Evolutionary conservation across 1,284 basidiomycete genomes (phyloP), one percentile per base, ranked within the genome.

Genomic region (Cutaneotrichosporon cyanovorans): DNA sequence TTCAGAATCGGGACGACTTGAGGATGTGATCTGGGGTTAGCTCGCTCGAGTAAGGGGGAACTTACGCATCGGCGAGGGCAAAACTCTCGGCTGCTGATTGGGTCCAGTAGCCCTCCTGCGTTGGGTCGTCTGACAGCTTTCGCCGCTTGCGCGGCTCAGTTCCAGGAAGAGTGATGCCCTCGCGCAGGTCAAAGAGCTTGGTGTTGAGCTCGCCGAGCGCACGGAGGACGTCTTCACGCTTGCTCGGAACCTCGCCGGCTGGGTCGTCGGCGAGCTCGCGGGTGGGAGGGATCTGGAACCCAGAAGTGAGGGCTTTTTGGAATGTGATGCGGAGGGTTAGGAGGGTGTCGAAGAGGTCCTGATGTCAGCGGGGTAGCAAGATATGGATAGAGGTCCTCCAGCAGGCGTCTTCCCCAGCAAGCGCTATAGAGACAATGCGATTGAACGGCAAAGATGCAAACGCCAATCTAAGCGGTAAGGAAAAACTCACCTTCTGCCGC

Each of bases 301-400:
- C 76, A 11, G 81, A 75, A 1, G 73, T 64, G 37, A 82, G 74
- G 19, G 82, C 79, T 73, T 90, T 95, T 72, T 95, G 91, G 44
- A 93, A 71, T 23, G 83, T 82, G 65, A 96, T 96, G 31, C 91
- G 81, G 16, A 85, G 80, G 62, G 92, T 87, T 31, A 95, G 76
- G 30, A 95, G 74, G 6, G 77, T 76, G 65, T 93, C 87, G 82
- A 87, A 93, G 25, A 90, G 72, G 5, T 76, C 75, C 88, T 93
- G 54, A 14, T 51, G 15, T 45, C 7, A 45, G 50, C n/a, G 18
- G 1, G 16, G 6, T 2, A 10, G 4, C 3, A 19, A 4, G 16
- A 10, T 11, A 12, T 1, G n/a, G 23, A n/a, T n/a, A n/a, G n/a
- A n/a, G n/a, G n/a, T n/a, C n/a, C n/a, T n/a, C n/a, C n/a, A n/a